Conservation (phyloP, 2,329 filamentous ascomycete genomes). For the Paraconiothyrium sp. region DNA sequence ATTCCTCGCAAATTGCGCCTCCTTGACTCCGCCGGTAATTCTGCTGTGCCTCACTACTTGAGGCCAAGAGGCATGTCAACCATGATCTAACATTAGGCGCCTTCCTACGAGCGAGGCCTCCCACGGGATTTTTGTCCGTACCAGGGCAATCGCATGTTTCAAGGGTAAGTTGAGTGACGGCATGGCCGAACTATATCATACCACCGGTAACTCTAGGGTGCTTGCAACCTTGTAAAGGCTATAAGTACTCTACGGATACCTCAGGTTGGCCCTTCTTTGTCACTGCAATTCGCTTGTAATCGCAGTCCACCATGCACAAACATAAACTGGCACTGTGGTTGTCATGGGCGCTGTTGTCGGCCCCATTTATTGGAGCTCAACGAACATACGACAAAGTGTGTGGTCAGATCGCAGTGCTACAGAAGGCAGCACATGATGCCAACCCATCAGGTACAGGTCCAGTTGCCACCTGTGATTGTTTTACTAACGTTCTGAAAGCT, state of each 20-base stretch:
- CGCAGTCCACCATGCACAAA: slow-evolving; percentile 3
- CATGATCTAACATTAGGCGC: too few species aligned
- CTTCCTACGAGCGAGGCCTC: background rate
- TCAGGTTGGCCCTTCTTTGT: background rate
- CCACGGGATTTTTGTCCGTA: background rate
- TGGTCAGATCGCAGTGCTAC: slow-evolving; percentile 9
- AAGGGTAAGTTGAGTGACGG: background rate
- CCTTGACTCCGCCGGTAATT: slow-evolving; percentile 8
- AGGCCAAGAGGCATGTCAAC: background rate
- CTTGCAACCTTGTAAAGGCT: background rate
- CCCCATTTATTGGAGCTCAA: background rate
- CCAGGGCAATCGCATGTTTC: background rate
- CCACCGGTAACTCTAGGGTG: background rate
- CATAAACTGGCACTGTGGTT: background rate
- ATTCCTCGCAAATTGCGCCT: background rate
- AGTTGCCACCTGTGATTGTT: background rate
- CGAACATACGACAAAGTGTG: slow-evolving; percentile 4
- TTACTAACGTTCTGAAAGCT: background rate
- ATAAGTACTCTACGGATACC: background rate
- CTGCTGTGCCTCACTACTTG: background rate
- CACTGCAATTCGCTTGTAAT: background rate
- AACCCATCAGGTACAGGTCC: slow-evolving; percentile 6
- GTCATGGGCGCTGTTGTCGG: background rate
- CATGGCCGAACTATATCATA: background rate
- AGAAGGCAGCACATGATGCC: slow-evolving; percentile 1